phyloP scores from a whole-genome alignment of 2,329 filamentous ascomycete genomes.

The Stagonosporopsis rhizophila region DNA sequence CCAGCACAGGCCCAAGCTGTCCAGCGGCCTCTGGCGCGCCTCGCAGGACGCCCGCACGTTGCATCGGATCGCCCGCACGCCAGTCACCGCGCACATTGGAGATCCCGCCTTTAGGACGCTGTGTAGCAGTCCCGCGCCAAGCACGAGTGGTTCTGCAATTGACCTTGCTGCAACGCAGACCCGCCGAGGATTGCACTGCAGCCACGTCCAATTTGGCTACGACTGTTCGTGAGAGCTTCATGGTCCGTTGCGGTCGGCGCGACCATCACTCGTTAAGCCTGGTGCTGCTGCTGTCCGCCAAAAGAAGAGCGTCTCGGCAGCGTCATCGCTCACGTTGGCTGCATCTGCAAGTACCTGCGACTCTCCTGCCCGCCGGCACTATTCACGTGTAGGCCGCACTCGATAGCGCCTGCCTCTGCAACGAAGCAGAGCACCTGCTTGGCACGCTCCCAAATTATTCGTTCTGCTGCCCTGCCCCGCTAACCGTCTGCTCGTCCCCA shows the following conservation, averaged over 20 bases:
- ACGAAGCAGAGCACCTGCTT: conserved; percentile 21
- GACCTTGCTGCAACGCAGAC: conserved; percentile 26
- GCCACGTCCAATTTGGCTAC: conserved; percentile 42
- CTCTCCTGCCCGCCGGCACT: conserved; percentile 8
- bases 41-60: conserved; percentile 32
- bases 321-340: conserved; percentile 20
- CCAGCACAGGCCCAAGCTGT: conserved; percentile 20
- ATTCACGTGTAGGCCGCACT: conserved; percentile 14
- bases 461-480: conserved; percentile 34
- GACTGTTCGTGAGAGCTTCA: conserved; percentile 27
- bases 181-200: conserved; percentile 38
- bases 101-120: conserved; percentile 34
- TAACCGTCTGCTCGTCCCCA: conserved; percentile 32
- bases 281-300: conserved; percentile 37
- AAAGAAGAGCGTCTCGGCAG: conserved; percentile 26
- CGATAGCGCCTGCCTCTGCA: conserved; percentile 30
- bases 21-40: conserved; percentile 22
- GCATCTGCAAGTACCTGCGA: conserved; percentile 19
- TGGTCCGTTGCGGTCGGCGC: conserved; percentile 33
- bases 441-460: conserved; percentile 23
- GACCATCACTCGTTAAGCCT: conserved; percentile 38
- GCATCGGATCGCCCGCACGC: conserved; percentile 28
- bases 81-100: conserved; percentile 27
- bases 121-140: conserved; percentile 25
- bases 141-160: conserved; percentile 27